A percentile compares a stretch with the other conserved stretches of the same genome.
phyloP scores from a whole-genome alignment of 371 early-diverging fungal species.

The Nematocida major region DNA sequence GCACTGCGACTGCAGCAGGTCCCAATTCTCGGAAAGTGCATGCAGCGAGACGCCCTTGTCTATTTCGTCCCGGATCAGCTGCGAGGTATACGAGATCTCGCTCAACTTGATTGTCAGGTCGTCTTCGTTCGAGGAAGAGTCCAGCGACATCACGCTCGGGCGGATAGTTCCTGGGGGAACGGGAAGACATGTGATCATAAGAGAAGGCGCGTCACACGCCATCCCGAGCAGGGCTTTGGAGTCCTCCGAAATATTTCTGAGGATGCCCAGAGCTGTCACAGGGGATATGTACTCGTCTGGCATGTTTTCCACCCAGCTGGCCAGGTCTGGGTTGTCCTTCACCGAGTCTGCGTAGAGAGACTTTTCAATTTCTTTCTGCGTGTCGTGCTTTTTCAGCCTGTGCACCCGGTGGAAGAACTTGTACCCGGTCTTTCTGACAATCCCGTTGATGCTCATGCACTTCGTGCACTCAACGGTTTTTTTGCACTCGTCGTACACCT shows the following conservation, averaged over 20 bases:
- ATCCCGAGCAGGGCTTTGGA: constrained; percentile 52
- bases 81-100: constrained; percentile 86
- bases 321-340: constrained; percentile 22
- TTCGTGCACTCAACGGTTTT: constrained; percentile 77
- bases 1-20: constrained; percentile 82
- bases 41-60: constrained; percentile 73
- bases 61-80: constrained; percentile 74
- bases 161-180: constrained; percentile 94
- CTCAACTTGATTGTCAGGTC: constrained; percentile 92
- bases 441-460: constrained; percentile 75
- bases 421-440: constrained; percentile 81
- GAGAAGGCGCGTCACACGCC: constrained; percentile 24
- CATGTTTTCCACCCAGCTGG: background rate
- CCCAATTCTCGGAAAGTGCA: constrained; percentile 79
- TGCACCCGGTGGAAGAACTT: constrained; percentile 87
- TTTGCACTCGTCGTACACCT: constrained; percentile 74
- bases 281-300: constrained; percentile 43
- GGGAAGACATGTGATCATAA: constrained; percentile 66
- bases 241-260: constrained; percentile 66
- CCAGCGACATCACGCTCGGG: constrained; percentile 87
- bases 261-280: background rate
- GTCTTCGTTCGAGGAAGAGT: constrained; percentile 84
- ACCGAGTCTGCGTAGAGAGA: background rate
- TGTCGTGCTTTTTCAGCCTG: constrained; percentile 43
- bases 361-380: constrained; percentile 30